Base-by-base conservation (phyloP, 2,329 filamentous ascomycete genomes). In the Pyrenophora graminea region DNA sequence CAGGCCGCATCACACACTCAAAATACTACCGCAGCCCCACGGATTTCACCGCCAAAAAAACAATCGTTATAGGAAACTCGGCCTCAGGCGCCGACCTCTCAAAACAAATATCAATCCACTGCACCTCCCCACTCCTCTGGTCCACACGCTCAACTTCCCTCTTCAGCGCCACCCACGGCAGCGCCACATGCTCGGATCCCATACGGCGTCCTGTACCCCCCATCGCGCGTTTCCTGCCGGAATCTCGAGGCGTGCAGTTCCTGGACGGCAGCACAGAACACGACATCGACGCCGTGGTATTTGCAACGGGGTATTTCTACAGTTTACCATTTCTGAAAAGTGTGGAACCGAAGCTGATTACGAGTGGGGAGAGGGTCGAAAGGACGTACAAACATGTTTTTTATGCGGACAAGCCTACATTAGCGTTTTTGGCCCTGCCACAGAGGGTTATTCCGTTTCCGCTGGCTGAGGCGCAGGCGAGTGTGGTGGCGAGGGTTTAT, bases 401-500 rank as follows among this genome's bases (percentile, higher is more conserved):
- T 70, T 85, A 87, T 69, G 85, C 87, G 3, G 77, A 83, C 1
- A 83, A 90, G 53, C 91, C 92, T 1, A 94, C 90, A 0, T 77
- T 97, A 1, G 87, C 84, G 0, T 92, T 97, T 67, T 80, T 89
- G 0, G 85, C 83, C 0, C 77, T 97, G 33, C 86, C 89, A 13
- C 87, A 91, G 67, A 88, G 88, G 60, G 84, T 94, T n/a, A 88
- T 95, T n/a, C 93, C 93, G 0, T 96, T 96, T 69, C 87, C 90
- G 0, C 64, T 94, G 1, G 82, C 86, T 0, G 91, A 97, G 74
- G 85, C 84, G 5, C 92, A 97, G 72, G 85, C 85, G 1, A 88
- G 91, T 0, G 82, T 90, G 0, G 79, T 95, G 39, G 85, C 91
- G 2, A 84, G 90, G 1, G 82, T 92, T 0, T 96, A 90, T 82